Evolutionary conservation across 2,329 filamentous ascomycete genomes (phyloP).

Genomic region (Hypoxylon sp.): DNA sequence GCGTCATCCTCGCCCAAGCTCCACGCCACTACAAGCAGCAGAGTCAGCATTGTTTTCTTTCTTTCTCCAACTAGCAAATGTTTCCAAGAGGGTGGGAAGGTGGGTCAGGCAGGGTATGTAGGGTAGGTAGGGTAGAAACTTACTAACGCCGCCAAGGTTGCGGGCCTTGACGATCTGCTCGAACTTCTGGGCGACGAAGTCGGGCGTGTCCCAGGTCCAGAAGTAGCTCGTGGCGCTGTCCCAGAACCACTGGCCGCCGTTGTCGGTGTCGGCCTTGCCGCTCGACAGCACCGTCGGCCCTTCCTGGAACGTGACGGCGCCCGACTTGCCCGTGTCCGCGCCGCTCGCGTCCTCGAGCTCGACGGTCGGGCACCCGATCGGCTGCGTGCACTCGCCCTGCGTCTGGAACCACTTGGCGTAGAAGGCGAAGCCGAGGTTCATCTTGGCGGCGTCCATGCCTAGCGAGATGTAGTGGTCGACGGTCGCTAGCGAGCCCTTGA

Average conservation of each 20-base stretch:
- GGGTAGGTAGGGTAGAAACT: conserved; percentile 28
- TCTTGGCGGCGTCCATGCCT: conserved; percentile 63
- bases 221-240: conserved; percentile 70
- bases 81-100: too few relatives aligned
- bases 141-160: conserved; percentile 73
- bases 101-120: too few relatives aligned
- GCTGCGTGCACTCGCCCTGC: conserved; percentile 54
- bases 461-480: conserved; percentile 70
- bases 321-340: conserved; percentile 61
- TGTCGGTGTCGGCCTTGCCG: conserved; percentile 67
- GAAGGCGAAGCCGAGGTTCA: conserved; percentile 75
- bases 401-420: conserved; percentile 75
- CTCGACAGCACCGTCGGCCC: conserved; percentile 45
- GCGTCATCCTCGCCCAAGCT: conserved; percentile 43
- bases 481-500: conserved; percentile 65
- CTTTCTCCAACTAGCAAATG: too few relatives aligned
- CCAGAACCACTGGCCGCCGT: conserved; percentile 77
- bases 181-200: conserved; percentile 72
- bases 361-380: conserved; percentile 67
- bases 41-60: conserved; percentile 38
- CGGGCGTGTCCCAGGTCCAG: conserved; percentile 80
- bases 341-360: conserved; percentile 70
- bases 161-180: conserved; percentile 67
- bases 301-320: conserved; percentile 66
- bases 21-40: conserved; percentile 38